Conservation (phyloP, 2,329 filamentous ascomycete genomes). For the Chlorencoelia australis region DNA sequence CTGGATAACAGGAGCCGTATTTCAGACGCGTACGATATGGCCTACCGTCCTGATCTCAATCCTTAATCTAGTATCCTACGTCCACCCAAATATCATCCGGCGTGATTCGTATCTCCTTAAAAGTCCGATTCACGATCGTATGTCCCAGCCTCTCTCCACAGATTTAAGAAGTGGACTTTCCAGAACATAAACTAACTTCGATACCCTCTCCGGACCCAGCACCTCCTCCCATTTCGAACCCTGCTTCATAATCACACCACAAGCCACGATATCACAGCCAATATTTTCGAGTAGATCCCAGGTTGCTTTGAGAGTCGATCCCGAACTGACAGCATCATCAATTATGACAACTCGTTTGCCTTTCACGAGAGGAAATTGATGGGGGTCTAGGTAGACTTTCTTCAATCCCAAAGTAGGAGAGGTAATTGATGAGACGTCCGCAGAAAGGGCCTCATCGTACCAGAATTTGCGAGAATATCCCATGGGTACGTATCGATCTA, state of each 20-base stretch:
- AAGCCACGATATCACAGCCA: constrained; percentile 13
- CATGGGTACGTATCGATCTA: constrained; percentile 21
- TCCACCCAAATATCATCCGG: no score
- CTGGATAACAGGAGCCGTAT: no score
- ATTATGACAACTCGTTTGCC: constrained; percentile 17
- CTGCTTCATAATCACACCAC: constrained; percentile 23
- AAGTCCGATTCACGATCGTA: constrained; percentile 6
- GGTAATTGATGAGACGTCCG: constrained; percentile 20
- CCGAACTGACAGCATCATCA: constrained; percentile 23
- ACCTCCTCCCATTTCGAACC: constrained; percentile 16
- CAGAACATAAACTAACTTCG: constrained; percentile 16
- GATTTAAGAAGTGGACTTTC: constrained; percentile 19
- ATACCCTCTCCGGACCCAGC: constrained; percentile 12
- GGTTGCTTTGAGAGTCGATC: constrained; percentile 18
- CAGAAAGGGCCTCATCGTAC: constrained; percentile 19
- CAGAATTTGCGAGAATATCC: constrained; percentile 25
- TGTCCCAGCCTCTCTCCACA: constrained; percentile 19
- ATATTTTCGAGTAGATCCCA: constrained; percentile 23
- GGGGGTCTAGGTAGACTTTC: constrained; percentile 20
- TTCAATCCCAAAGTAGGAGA: constrained; percentile 16
- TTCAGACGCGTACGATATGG: no score
- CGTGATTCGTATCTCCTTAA: no score
- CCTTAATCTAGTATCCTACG: no score
- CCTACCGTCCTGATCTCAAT: no score
- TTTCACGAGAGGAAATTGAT: constrained; percentile 15